Evolutionary conservation across 805 yeast genomes (phyloP).

Genomic region (Kazachstania viticola): DNA sequence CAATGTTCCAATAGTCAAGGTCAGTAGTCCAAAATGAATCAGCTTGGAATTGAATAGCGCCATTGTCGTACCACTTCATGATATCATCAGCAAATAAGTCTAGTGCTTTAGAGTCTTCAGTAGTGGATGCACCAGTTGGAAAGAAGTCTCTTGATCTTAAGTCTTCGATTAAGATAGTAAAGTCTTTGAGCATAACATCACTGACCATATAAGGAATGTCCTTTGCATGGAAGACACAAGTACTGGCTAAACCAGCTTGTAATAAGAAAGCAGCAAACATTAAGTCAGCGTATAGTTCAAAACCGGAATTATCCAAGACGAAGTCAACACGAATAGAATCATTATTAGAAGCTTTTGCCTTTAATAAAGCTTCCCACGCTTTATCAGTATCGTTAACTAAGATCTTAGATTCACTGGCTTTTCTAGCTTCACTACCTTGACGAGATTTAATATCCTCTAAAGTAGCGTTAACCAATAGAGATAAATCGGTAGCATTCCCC

Average conservation of each 20-base stretch:
- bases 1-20: conserved; percentile 62
- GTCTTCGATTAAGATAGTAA: conserved; percentile 44
- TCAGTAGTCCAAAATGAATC: conserved; percentile 83
- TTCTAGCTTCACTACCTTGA: conserved; percentile 83
- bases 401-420: conserved; percentile 68
- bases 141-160: conserved; percentile 42
- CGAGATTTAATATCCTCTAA: conserved; percentile 81
- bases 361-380: conserved; percentile 47
- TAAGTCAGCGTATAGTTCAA: conserved; percentile 85
- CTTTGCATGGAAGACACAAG: conserved; percentile 76
- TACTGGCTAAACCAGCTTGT: conserved; percentile 53
- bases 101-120: conserved; percentile 30
- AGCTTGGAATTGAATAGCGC: conserved; percentile 40
- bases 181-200: conserved; percentile 83
- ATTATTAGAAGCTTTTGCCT: conserved; percentile 5
- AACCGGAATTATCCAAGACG: conserved; percentile 88
- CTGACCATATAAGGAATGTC: conserved; percentile 95
- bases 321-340: conserved; percentile 54
- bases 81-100: conserved; percentile 38
- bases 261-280: conserved; percentile 53
- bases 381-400: conserved; percentile 59
- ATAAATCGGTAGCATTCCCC: conserved; percentile 97
- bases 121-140: conserved; percentile 18
- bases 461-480: conserved; percentile 78
- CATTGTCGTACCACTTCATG: conserved; percentile 33